Percentiles rank a stretch among this genome's conserved stretches.
These are phyloP conservation scores for Chaetomiaceae sp. DNA, from an alignment of 2,329 filamentous ascomycete genomes.

Conservation along the genomic window DNA sequence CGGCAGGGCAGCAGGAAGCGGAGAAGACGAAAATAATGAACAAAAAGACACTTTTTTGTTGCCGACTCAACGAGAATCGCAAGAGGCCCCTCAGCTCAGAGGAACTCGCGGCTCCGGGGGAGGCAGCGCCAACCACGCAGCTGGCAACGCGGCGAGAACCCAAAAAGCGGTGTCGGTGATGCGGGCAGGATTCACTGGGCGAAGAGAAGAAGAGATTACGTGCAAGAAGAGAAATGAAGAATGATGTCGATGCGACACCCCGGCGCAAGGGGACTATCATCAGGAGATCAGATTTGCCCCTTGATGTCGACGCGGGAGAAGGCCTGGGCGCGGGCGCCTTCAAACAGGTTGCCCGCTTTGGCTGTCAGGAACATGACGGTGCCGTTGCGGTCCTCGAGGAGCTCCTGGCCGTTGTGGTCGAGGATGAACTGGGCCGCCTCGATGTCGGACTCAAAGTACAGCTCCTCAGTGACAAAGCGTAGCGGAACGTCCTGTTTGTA, in stretches of 20 bases:
- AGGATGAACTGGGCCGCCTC: constrained; percentile 89
- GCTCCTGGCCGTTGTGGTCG: constrained; percentile 68
- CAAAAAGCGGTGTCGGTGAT: neutral
- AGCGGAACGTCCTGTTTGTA: constrained; percentile 89
- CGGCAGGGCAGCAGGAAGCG: neutral
- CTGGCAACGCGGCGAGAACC: neutral
- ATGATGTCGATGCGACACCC: neutral
- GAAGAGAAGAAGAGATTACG: constrained; percentile 1
- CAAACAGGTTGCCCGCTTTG: constrained; percentile 71
- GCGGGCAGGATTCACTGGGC: neutral
- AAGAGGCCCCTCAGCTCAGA: neutral
- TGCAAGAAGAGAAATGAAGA: neutral
- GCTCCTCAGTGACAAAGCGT: constrained; percentile 89
- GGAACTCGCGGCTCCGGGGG: neutral
- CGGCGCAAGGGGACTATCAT: constrained; percentile 6
- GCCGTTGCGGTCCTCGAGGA: constrained; percentile 73
- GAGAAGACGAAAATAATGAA: neutral
- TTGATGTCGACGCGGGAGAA: constrained; percentile 94
- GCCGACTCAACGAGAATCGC: neutral
- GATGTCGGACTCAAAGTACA: constrained; percentile 89
- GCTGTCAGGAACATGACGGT: constrained; percentile 68
- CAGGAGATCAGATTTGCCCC: constrained; percentile 72
- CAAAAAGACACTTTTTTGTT: neutral
- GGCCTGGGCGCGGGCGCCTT: constrained; percentile 65
- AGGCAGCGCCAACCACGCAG: neutral